Conservation (phyloP, 2,329 filamentous ascomycete species). For the Herpotrichia juniperi region DNA sequence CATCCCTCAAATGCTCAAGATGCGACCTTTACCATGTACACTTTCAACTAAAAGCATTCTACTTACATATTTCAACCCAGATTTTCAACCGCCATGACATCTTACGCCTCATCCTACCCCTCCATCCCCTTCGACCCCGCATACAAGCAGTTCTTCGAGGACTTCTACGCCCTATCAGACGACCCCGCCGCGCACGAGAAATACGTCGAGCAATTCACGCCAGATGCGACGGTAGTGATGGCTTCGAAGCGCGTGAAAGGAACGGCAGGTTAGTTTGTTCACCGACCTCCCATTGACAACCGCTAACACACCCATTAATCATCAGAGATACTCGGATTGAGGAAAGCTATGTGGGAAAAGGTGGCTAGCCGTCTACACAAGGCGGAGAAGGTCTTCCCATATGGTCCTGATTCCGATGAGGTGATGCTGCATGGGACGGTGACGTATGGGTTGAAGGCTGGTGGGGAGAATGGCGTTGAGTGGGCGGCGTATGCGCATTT, state of each 20-base stretch:
- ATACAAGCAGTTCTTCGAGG: constrained; percentile 53
- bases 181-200: constrained; percentile 55
- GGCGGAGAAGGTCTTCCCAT: constrained; percentile 57
- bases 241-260: constrained; percentile 55
- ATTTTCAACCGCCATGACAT: too few relatives aligned
- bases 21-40: too few relatives aligned
- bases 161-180: constrained; percentile 55
- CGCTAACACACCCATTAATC: neutral
- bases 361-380: constrained; percentile 55
- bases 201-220: constrained; percentile 56
- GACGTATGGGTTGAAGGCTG: constrained; percentile 59
- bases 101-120: constrained; percentile 45
- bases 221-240: constrained; percentile 60
- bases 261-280: constrained; percentile 47
- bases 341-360: constrained; percentile 61
- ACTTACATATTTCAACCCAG: too few relatives aligned
- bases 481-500: constrained; percentile 64
- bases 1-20: neutral
- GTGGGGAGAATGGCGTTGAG: constrained; percentile 52
- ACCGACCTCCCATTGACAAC: neutral
- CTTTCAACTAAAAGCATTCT: too few relatives aligned
- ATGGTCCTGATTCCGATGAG: constrained; percentile 53
- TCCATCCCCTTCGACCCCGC: constrained; percentile 45
- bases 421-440: constrained; percentile 63
- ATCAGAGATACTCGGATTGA: constrained; percentile 57